Evolutionary conservation across 495 filamentous ascomycete genomes (phyloP).

Genomic region (Hypoxylon fuscum): DNA sequence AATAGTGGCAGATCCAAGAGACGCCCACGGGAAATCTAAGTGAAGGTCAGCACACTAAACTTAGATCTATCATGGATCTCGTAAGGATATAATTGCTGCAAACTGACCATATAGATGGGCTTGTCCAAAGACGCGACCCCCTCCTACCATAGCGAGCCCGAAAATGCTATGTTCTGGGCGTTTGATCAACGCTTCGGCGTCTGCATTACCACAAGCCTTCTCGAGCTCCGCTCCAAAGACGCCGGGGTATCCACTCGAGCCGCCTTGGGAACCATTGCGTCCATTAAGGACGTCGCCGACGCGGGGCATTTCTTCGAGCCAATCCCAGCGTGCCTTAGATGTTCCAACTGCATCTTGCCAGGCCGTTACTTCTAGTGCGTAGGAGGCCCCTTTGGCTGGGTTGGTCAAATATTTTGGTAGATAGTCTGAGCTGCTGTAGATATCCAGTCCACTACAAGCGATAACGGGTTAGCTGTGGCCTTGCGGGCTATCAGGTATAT

Average conservation of each 20-base stretch:
- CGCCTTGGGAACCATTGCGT: constrained; percentile 16
- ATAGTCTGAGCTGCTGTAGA: constrained; percentile 45
- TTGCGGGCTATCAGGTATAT: background rate
- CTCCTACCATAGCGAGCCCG: constrained; percentile 46
- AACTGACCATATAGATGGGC: constrained; percentile 42
- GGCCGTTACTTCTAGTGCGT: constrained; percentile 42
- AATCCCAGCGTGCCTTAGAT: constrained; percentile 47
- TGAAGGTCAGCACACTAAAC: background rate
- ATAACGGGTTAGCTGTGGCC: background rate
- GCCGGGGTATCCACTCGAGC: constrained; percentile 18
- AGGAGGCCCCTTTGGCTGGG: constrained; percentile 38
- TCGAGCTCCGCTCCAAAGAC: constrained; percentile 12
- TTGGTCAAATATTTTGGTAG: constrained; percentile 45
- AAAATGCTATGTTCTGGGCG: constrained; percentile 48
- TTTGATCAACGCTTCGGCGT: constrained; percentile 10
- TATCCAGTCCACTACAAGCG: constrained; percentile 33
- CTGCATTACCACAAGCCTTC: background rate
- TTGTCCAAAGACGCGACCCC: constrained; percentile 40
- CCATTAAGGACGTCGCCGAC: constrained; percentile 16
- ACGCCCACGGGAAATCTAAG: constrained; percentile 49
- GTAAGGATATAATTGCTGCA: background rate
- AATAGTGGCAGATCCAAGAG: constrained; percentile 45
- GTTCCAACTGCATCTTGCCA: constrained; percentile 47
- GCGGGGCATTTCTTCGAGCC: constrained; percentile 45
- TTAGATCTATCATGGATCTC: background rate